Evolutionary conservation across 192 early-diverging fungal genomes (phyloP), one percentile per base, ranked within the genome.

Genomic region (Phlyctochytrium planicorne): DNA sequence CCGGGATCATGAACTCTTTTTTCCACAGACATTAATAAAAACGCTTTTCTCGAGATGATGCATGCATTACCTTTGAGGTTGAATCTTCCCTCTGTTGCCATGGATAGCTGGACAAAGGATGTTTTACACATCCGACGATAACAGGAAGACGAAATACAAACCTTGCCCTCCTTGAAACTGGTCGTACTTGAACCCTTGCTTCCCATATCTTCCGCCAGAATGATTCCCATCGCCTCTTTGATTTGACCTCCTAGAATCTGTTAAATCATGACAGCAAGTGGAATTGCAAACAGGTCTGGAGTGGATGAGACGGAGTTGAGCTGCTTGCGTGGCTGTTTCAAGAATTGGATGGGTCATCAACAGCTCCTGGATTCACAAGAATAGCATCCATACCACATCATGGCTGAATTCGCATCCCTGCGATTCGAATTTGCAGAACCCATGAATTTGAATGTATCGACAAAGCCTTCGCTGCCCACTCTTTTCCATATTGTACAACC

Each of bases 381-480:
- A n/a, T n/a, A 47, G 6, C 10, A 6, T 47, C 20, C 40, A 14
- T 47, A 47, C 40, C 6, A 20, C 40, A 47, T 90, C 88, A 67
- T 94, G 92, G 66, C 85, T 90, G 75, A 90, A 94, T 77, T 90
- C 88, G 75, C 92, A 94, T 2, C 92, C 91, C 59, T 86, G 87
- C 64, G 80, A 80, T 76, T 94, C 91, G 67, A 78, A 91, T 72
- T 93, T 91, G 78, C 92, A 94, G 63, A 81, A 89, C 2, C 92
- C 92, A 79, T 91, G 89, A 68, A 92, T 92, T 52, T 92, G 82
- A 55, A 92, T 79, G 75, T 92, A 91, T 52, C 89, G 82, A 74
- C 91, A 92, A 29, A 78, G 78, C 57, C 88, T 17, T 31, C 53
- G 65, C n/a, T 52, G 29, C n/a, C n/a, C n/a, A n/a, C n/a, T n/a